A percentile compares a stretch with the other conserved stretches of the same genome.
Conservation (phyloP, 2,329 filamentous ascomycete species). For the Epicoccum sorghinum region DNA sequence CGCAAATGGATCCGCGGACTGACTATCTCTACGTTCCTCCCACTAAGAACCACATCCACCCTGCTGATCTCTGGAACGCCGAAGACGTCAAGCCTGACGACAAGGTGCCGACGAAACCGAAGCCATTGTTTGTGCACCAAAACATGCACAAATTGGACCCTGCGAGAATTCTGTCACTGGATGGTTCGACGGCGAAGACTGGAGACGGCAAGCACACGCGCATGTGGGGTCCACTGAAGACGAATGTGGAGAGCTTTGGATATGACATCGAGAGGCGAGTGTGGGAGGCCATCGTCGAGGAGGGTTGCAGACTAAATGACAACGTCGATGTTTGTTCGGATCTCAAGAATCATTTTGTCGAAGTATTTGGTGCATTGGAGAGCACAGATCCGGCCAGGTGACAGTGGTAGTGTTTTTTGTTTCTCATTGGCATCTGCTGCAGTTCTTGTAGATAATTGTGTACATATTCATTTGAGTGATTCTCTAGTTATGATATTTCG, state of each 20-base stretch:
- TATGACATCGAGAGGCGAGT: slow-evolving; percentile 33
- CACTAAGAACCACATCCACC: slow-evolving; percentile 25
- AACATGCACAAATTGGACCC: slow-evolving; percentile 30
- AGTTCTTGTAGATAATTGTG: too few relatives aligned
- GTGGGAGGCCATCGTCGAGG: slow-evolving; percentile 31
- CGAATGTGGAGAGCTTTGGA: slow-evolving; percentile 24
- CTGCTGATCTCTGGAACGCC: slow-evolving; percentile 12
- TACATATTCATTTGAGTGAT: too few relatives aligned
- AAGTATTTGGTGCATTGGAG: slow-evolving; percentile 26
- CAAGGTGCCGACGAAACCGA: slow-evolving; percentile 6
- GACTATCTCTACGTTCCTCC: slow-evolving; percentile 29
- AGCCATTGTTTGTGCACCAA: slow-evolving; percentile 31
- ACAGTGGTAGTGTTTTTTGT: too few relatives aligned
- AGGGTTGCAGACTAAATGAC: slow-evolving; percentile 26
- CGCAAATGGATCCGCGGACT: slow-evolving; percentile 26
- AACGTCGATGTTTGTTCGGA: slow-evolving; percentile 19
- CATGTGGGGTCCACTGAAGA: slow-evolving; percentile 28
- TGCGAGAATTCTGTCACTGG: slow-evolving; percentile 15
- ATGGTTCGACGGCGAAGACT: slow-evolving; percentile 13
- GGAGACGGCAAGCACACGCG: slow-evolving; percentile 16
- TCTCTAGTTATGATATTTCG: too few relatives aligned
- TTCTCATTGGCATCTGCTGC: too few relatives aligned
- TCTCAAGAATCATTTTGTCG: slow-evolving; percentile 16
- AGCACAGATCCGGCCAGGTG: slow-evolving; percentile 1
- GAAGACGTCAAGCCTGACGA: slow-evolving; percentile 11